Evolutionary conservation across 1,139 yeast genomes (phyloP).

Genomic region (Arxiozyma heterogenica): DNA sequence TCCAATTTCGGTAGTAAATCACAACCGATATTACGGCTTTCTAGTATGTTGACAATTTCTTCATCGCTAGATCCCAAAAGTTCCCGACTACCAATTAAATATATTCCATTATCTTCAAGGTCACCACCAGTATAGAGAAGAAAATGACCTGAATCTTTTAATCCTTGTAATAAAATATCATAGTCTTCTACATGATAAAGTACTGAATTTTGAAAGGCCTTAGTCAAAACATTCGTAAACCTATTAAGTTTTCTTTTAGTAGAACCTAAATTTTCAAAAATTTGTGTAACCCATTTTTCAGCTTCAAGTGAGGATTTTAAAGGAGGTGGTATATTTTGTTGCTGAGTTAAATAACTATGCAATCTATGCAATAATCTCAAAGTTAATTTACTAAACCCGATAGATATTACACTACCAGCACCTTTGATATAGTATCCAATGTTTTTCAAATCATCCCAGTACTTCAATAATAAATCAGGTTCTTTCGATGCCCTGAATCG

Average conservation of each 20-base stretch:
- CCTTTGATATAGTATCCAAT: conserved; percentile 71
- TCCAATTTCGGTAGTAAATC: conserved; percentile 30
- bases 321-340: conserved; percentile 54
- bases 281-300: conserved; percentile 69
- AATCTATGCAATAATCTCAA: conserved; percentile 61
- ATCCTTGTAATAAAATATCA: conserved; percentile 39
- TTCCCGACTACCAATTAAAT: conserved; percentile 33
- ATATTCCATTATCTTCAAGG: conserved; percentile 59
- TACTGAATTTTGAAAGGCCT: conserved; percentile 68
- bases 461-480: conserved; percentile 77
- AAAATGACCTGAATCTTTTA: conserved; percentile 64
- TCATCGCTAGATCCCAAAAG: conserved; percentile 31
- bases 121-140: conserved; percentile 63
- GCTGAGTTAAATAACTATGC: conserved; percentile 62
- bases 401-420: conserved; percentile 78
- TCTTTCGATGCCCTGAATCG: conserved; percentile 81
- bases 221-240: conserved; percentile 58
- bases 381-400: conserved; percentile 59
- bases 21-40: conserved; percentile 33
- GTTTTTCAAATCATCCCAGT: conserved; percentile 66
- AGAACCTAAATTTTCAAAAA: conserved; percentile 79
- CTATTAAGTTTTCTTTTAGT: conserved; percentile 77
- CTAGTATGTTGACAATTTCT: conserved; percentile 31
- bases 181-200: conserved; percentile 57
- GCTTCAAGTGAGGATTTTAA: conserved; percentile 49